Evolutionary conservation across 2,329 filamentous ascomycete species (phyloP), one percentile per base, ranked within the genome.

Genomic region (Trichoderma brevicompactum): DNA sequence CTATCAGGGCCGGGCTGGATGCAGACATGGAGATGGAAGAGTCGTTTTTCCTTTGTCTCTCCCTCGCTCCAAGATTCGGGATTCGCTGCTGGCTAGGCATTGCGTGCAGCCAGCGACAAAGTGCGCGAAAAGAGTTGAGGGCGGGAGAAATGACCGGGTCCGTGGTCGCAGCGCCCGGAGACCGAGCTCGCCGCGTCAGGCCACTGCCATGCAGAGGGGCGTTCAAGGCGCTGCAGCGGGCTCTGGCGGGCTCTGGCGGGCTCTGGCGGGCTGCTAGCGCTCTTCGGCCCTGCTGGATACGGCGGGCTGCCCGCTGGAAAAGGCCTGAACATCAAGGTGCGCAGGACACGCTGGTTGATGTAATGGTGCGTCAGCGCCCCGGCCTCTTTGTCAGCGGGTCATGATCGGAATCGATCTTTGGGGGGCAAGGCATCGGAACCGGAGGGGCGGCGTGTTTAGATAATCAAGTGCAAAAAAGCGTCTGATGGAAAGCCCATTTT

Each of bases 161-260:
- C 58, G 58, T 62, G 10, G 58, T 43, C 10, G 40, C 40, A 43
- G 15, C 15, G 10, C 36, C 60, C 60, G 60, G 60, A 63, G 60
- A 63, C 60, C 60, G 60, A 63, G 60, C 34, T 63, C 60, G 60
- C 60, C 60, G 60, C 41, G 49, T 63, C 60, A 63, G 48, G 60
- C 60, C 60, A 48, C 44, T 59, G 55, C 17, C n/a, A 13, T 8
- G 44, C 44, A 49, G 44, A 28, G 10, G 44, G 44, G 44, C 17
- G 44, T 19, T 23, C n/a, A n/a, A 46, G 40, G 38, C 48, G 48
- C 49, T 63, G 13, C 6, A 53, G 60, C 34, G 52, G 52, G 52
- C 34, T 54, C 12, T 17, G 36, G 23, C 23, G 23, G 23, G 23
- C 23, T 28, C 23, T 28, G 23, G 23, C 23, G 23, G 23, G 23